Base-by-base conservation (phyloP, 495 filamentous ascomycete genomes). In the Peziza echinospora region DNA sequence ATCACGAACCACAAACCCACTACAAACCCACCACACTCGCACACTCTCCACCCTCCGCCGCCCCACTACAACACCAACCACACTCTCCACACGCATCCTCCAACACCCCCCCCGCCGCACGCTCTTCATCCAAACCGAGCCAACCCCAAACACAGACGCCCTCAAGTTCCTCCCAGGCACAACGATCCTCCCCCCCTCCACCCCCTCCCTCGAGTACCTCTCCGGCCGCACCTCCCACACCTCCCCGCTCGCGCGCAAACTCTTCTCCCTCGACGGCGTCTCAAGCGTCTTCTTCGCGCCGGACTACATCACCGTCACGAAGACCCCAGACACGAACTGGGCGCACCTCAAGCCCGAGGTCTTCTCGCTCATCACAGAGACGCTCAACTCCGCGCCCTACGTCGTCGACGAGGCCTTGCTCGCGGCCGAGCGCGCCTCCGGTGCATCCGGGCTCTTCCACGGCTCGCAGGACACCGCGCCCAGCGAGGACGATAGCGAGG, bases 61-160 rank as follows among this genome's bases (percentile, higher is more conserved):
- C n/a, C n/a, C n/a, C n/a, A n/a, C n/a, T n/a, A n/a, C n/a, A n/a
- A n/a, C n/a, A n/a, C n/a, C n/a, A n/a, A n/a, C n/a, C n/a, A n/a
- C n/a, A n/a, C n/a, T n/a, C n/a, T n/a, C n/a, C n/a, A n/a, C n/a
- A n/a, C n/a, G n/a, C n/a, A n/a, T n/a, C n/a, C 30, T 17, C 30
- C 30, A 0, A 11, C 30, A 0, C 3, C 30, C 30, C 6, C 30
- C 6, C 30, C 30, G 30, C 5, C 81, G 89, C 26, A 84, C 77
- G 10, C 87, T 96, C 59, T 97, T 94, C 67, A 97, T 97, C 52
- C 89, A 94, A 65, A 97, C 89, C 1, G 89, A 93, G 48, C 71
- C 67, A 42, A 97, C 91, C 7, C 91, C 89, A 11, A 96, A 96
- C 63, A 67, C 74, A 1, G 82, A 93, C 67, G 87, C 73, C 4